Conservation (phyloP, 2,329 filamentous ascomycete genomes). For the Colletotrichum sp. region DNA sequence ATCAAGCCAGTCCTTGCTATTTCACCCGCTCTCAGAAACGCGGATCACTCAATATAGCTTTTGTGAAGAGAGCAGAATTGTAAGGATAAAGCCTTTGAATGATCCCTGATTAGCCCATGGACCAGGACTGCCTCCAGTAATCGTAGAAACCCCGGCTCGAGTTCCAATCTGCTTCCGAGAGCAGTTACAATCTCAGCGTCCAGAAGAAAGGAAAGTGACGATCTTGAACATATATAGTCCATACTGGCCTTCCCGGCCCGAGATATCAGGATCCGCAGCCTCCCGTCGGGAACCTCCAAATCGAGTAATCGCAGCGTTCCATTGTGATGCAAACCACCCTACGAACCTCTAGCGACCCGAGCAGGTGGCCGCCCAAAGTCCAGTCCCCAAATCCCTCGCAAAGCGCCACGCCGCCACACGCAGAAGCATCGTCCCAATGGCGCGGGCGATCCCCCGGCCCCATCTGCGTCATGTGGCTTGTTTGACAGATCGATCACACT, state of each 20-base stretch:
- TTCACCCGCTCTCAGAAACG: not conserved
- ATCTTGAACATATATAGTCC: not conserved
- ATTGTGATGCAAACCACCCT: not conserved
- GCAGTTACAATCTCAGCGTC: fast-evolving
- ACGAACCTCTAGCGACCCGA: not conserved
- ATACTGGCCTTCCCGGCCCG: not conserved
- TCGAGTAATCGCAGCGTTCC: not conserved
- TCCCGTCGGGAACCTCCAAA: not conserved
- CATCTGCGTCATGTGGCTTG: not conserved
- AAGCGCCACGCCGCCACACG: not conserved
- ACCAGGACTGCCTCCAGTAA: not conserved
- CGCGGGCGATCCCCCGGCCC: not conserved
- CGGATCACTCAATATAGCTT: not conserved
- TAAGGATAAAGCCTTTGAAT: fast-evolving
- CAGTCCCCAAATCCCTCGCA: not conserved
- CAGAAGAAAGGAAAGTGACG: not conserved
- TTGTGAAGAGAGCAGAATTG: not conserved
- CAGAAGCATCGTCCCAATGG: not conserved
- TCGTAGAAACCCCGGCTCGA: fast-evolving
- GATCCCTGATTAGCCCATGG: not conserved
- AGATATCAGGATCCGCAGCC: not conserved
- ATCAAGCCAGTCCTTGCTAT: not conserved
- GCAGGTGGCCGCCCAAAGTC: not conserved
- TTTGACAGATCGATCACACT: not conserved
- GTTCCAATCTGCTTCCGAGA: not conserved